Base-by-base conservation (phyloP, 2,329 filamentous ascomycete species). In the Penicillium sp. region DNA sequence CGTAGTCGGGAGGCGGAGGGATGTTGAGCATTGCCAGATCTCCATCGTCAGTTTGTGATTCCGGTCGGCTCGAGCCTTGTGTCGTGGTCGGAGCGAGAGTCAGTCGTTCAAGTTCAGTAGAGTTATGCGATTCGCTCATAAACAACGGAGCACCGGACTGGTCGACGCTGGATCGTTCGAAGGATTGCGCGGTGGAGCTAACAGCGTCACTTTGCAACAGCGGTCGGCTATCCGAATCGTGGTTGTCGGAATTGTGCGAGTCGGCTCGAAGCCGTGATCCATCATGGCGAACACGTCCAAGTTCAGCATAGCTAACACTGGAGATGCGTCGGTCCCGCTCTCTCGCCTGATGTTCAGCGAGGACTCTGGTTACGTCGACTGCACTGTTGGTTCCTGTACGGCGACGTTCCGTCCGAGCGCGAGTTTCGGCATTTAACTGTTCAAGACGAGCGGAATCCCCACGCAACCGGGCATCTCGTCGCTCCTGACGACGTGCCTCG, bases 401-500 rank as follows among this genome's bases (percentile, higher is more conserved):
- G 10, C 61, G 66, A 49, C 61, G 65, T 33, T 57, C 66, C 53
- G 53, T 64, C n/a, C 60, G 78, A 2, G 74, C 75, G 38, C 84
- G 80, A 12, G 80, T 17, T 81, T 81, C 62, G 86, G 83, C 52
- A 73, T 73, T 52, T 79, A 94, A 77, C 39, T 86, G 81, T 57
- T 87, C 83, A n/a, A 96, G 76, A 1, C 89, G 85, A 2, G 82
- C 79, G n/a, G 73, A 73, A 74, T 96, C 91, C 49, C 89, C 87
- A 50, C 87, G 81, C 54, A 81, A 83, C 49, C 90, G 84, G 12
- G 93, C 93, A 62, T 92, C 89, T 31, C 85, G 80, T 29, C 90
- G 82, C 57, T 86, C 80, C 47, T 84, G 82, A 51, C 90, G 82
- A n/a, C 90, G 81, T 62, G 89, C 87, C 64, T 96, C 90, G 6